These are phyloP conservation scores for Kingdonia uniflora DNA, from an alignment of 164 flowering plant species.

Conservation along the genomic window DNA sequence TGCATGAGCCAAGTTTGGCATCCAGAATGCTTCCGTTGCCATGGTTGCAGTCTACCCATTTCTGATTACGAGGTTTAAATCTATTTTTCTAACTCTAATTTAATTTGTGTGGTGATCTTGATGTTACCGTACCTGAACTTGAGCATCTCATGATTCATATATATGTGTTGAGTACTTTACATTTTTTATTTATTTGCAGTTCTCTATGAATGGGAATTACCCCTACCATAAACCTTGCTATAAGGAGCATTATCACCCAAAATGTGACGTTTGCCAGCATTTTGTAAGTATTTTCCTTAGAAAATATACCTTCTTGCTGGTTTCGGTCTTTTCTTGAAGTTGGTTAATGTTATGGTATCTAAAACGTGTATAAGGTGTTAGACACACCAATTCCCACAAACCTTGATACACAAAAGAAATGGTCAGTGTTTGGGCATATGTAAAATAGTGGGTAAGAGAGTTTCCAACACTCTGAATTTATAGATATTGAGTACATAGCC, in stretches of 20 bases:
- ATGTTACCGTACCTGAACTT: not conserved
- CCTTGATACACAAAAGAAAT: too few species aligned
- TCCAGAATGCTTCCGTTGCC: conserved; percentile 94
- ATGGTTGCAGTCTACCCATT: conserved; percentile 71
- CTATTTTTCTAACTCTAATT: not conserved
- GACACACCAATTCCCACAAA: too few species aligned
- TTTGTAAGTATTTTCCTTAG: conserved; percentile 43
- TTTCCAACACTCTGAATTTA: too few species aligned
- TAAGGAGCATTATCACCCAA: conserved; percentile 83
- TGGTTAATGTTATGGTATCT: too few species aligned
- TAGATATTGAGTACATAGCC: too few species aligned
- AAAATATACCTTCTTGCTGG: not conserved
- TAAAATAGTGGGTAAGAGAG: too few species aligned
- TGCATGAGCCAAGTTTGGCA: conserved; percentile 95
- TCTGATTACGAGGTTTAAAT: conserved; percentile 78
- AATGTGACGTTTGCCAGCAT: conserved; percentile 86
- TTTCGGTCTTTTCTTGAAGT: too few species aligned
- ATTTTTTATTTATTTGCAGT: conserved; percentile 32
- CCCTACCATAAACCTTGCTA: conserved; percentile 93
- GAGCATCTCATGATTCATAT: conserved; percentile 1
- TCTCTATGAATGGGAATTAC: conserved; percentile 64
- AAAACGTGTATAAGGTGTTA: too few species aligned
- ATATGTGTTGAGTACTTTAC: conserved; percentile 2
- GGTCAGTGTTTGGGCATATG: too few species aligned
- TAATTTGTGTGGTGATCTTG: not conserved